Evolutionary conservation across 2,329 filamentous ascomycete species (phyloP), one percentile per base, ranked within the genome.

Genomic region (Cladophialophora exuberans): DNA sequence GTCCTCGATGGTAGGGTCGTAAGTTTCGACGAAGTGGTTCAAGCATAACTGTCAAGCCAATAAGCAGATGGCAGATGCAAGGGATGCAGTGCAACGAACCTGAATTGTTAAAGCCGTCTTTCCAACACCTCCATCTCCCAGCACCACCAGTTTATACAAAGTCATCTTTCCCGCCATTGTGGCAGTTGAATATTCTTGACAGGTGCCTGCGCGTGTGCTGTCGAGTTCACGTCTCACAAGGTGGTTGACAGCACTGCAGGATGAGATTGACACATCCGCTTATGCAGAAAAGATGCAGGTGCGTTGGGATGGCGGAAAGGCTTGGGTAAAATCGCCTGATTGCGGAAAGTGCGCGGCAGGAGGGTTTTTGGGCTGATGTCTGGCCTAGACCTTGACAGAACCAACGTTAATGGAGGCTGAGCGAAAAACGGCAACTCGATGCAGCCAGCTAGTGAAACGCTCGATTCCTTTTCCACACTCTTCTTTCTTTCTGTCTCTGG

Each of bases 21-120:
- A 86, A 42, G 91, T 97, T 78, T 97, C 93, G 68, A 97, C 92
- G 72, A 99, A 99, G 76, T 99, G 94, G 75, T 97, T 95, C 69
- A 97, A 78, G 73, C 94, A 97, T 67, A 99, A 82, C 85, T 99
- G 67, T n/a, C 6, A 43, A 23, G 48, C 58, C 17, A 33, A 38
- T 59, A 36, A 55, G 53, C 38, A 48, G 33, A 15, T 20, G 25
- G 17, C 18, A 6, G 9, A 48, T 15, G 18, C 23, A 25, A 53
- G 23, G 42, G 22, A 15, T 26, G 11, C 22, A 26, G 33, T 11
- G 39, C 10, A 33, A 59, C 57, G 44, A 33, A 80, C 83, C 76
- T 85, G 91, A 70, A 96, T 96, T 55, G 91, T 96, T 70, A 96
- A 79, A 68, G 91, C 91, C 47, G 91, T 96, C 77, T 96, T 96